phyloP scores from a whole-genome alignment of 2,329 filamentous ascomycete species.

The Pezizomycotina sp. region DNA sequence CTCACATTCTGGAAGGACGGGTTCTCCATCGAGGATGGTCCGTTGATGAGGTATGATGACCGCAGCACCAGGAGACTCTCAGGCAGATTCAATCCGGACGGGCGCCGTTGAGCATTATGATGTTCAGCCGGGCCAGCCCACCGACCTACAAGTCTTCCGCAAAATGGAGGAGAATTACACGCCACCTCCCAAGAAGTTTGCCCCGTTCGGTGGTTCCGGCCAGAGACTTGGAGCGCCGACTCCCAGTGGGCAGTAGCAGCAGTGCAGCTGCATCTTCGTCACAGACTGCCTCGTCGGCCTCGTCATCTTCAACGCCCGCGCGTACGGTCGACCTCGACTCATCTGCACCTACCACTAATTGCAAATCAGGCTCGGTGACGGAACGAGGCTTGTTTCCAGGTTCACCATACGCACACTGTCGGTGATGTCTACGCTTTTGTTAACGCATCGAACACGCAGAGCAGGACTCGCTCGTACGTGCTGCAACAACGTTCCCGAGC shows the following conservation, averaged over 20 bases:
- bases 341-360: slow-evolving; percentile 52
- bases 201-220: slow-evolving; percentile 55
- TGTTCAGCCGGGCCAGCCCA: slow-evolving; percentile 54
- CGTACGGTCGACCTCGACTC: slow-evolving; percentile 39
- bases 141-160: slow-evolving; percentile 59
- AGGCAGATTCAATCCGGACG: slow-evolving; percentile 61
- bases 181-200: slow-evolving; percentile 56
- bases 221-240: slow-evolving; percentile 62
- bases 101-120: slow-evolving; percentile 62
- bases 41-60: slow-evolving; percentile 62
- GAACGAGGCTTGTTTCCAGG: slow-evolving; percentile 56
- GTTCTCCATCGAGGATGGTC: slow-evolving; percentile 70
- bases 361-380: slow-evolving; percentile 63
- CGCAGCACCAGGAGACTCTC: slow-evolving; percentile 53
- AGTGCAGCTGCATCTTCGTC: slow-evolving; percentile 31
- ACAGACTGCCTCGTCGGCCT: slow-evolving; percentile 23
- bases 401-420: slow-evolving; percentile 65
- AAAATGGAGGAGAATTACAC: slow-evolving; percentile 61
- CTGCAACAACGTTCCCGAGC: slow-evolving; percentile 71
- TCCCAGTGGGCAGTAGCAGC: slow-evolving; percentile 37
- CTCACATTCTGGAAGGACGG: slow-evolving; percentile 72
- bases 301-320: slow-evolving; percentile 20
- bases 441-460: slow-evolving; percentile 43
- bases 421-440: slow-evolving; percentile 65
- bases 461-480: slow-evolving; percentile 47